These are phyloP conservation scores for Cystobasidium sp. DNA, from an alignment of 1,284 basidiomycete genomes.

Conservation along the genomic window DNA sequence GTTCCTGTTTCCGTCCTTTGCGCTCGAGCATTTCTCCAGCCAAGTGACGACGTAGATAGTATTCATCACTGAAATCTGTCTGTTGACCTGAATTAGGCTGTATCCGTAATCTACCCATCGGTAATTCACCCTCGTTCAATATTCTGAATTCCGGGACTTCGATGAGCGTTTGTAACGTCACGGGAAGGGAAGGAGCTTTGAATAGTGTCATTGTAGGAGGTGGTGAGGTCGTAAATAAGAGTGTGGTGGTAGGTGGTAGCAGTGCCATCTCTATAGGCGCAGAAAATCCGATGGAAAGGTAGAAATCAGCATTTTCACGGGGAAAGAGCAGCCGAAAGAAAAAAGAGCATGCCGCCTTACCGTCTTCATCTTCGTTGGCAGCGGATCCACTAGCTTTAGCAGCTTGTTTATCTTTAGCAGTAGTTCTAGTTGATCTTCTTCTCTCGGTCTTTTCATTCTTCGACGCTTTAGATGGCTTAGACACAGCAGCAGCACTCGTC, in stretches of 20 bases:
- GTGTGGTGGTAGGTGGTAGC: slow-evolving; percentile 27
- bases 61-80: slow-evolving; percentile 51
- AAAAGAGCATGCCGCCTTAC: not conserved
- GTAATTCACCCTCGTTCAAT: slow-evolving; percentile 30
- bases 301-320: slow-evolving; percentile 7
- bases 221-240: slow-evolving; percentile 36
- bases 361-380: slow-evolving; percentile 22
- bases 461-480: not conserved
- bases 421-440: slow-evolving; percentile 8
- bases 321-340: too few relatives aligned
- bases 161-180: slow-evolving; percentile 33
- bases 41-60: slow-evolving; percentile 51
- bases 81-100: slow-evolving; percentile 37
- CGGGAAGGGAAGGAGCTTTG: slow-evolving; percentile 28
- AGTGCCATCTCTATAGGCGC: slow-evolving; percentile 2
- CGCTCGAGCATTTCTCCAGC: slow-evolving; percentile 54
- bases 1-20: slow-evolving; percentile 51
- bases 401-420: slow-evolving; percentile 2
- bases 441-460: slow-evolving; percentile 6
- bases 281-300: not conserved
- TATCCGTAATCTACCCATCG: slow-evolving; percentile 19
- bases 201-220: slow-evolving; percentile 15
- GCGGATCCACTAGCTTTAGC: slow-evolving; percentile 10
- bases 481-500: not conserved
- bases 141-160: slow-evolving; percentile 36